These are phyloP conservation scores for Murraya paniculata DNA, from an alignment of 345 rosid species.

Conservation along the genomic window DNA sequence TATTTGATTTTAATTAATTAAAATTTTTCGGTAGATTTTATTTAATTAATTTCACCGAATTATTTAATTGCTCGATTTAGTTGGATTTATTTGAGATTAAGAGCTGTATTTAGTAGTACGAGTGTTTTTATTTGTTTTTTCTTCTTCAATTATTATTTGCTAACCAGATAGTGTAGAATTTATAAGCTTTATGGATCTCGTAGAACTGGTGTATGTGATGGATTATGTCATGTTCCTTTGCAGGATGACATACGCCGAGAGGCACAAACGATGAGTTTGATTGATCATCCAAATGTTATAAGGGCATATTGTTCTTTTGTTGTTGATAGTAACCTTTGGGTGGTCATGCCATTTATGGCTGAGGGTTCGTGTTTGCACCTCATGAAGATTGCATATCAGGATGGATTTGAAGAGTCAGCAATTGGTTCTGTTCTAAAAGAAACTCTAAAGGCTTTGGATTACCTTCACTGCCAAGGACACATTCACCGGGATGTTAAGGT, in stretches of 20 bases:
- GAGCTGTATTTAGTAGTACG: not conserved
- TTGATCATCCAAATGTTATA: constrained; percentile 93
- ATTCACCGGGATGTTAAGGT: constrained; percentile 99
- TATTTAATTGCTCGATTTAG: not conserved
- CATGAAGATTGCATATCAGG: constrained; percentile 86
- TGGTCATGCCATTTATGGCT: constrained; percentile 98
- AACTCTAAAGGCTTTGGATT: constrained; percentile 93
- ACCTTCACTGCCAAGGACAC: constrained; percentile 96
- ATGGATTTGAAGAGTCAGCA: constrained; percentile 96
- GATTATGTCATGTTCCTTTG: constrained; percentile 10
- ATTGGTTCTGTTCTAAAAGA: constrained; percentile 87
- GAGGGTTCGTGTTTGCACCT: constrained; percentile 98
- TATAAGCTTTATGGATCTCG: not conserved
- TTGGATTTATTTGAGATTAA: not conserved
- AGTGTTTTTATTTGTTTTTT: no score
- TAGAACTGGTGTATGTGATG: constrained; percentile 7
- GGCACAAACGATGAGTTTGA: constrained; percentile 96
- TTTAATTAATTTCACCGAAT: not conserved
- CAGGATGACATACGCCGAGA: constrained; percentile 96
- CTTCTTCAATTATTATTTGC: no score
- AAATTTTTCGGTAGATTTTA: not conserved
- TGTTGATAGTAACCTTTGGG: constrained; percentile 86
- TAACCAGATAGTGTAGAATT: not conserved
- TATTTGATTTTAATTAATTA: not conserved
- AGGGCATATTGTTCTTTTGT: constrained; percentile 90